A percentile compares a stretch with the other conserved stretches of the same genome.
Evolutionary conservation across 1,139 yeast genomes (phyloP).

Genomic region (Starmera stellimalicola): DNA sequence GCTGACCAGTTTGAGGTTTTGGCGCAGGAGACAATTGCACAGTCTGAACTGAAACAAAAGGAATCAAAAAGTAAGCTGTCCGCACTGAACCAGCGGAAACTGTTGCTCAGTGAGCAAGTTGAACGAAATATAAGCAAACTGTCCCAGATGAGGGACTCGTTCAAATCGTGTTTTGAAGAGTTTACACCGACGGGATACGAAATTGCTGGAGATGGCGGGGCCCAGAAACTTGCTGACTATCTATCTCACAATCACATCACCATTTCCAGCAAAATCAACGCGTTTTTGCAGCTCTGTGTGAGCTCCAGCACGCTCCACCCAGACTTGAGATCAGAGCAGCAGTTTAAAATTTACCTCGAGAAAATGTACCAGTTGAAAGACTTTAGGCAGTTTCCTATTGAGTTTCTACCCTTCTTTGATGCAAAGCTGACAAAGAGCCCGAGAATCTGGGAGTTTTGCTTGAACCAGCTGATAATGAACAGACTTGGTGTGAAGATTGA

Average conservation of each 20-base stretch:
- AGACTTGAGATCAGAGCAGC: background rate
- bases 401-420: background rate
- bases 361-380: background rate
- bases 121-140: no score
- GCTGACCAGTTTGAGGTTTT: background rate
- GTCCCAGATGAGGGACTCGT: no score
- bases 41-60: background rate
- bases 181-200: no score
- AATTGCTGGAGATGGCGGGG: no score
- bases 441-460: background rate
- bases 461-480: background rate
- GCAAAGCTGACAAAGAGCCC: background rate
- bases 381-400: background rate
- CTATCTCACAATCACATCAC: no score
- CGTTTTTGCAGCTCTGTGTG: no score
- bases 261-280: no score
- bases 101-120: no score
- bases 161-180: no score
- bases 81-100: no score
- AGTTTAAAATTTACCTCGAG: background rate
- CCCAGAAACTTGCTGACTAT: no score
- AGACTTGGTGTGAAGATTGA: no score
- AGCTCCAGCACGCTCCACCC: background rate
- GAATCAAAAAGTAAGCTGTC: background rate
- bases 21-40: background rate